These are phyloP conservation scores for Pisolithus sp. DNA, from an alignment of 768 basidiomycete species.

Conservation along the genomic window DNA sequence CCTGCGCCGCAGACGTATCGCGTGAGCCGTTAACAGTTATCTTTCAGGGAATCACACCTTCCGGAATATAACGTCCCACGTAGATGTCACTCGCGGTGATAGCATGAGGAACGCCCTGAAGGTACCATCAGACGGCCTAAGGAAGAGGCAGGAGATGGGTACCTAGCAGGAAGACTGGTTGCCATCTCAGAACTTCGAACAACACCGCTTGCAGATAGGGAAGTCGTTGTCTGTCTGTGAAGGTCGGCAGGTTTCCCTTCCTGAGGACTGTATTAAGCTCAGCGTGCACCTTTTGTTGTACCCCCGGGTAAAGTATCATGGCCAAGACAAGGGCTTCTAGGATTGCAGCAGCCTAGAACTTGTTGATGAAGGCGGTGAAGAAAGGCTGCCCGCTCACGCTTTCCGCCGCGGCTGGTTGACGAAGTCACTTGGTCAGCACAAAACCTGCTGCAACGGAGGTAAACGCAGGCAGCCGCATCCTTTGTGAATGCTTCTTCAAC, in stretches of 20 bases:
- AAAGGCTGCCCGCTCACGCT: conserved; percentile 9
- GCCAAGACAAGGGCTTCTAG: conserved; percentile 21
- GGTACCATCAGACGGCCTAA: not conserved
- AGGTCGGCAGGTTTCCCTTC: conserved; percentile 18
- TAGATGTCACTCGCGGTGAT: conserved; percentile 13
- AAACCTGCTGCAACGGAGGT: not conserved
- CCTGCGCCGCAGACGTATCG: not conserved
- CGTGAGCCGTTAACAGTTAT: not conserved
- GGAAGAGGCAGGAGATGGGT: not conserved
- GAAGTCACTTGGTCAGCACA: too few relatives aligned
- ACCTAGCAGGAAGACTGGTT: conserved; percentile 8
- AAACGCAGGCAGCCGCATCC: not conserved
- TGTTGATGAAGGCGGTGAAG: not conserved
- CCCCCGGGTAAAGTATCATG: conserved; percentile 22
- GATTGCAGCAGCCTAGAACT: conserved; percentile 10
- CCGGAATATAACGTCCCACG: conserved; percentile 14
- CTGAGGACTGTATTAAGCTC: conserved; percentile 22
- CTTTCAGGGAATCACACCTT: conserved; percentile 5
- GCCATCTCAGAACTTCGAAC: conserved; percentile 22
- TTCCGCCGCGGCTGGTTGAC: conserved; percentile 11
- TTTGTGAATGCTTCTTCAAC: not conserved
- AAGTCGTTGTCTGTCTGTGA: conserved; percentile 17
- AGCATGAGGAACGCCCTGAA: not conserved
- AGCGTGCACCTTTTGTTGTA: conserved; percentile 17
- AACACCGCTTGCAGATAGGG: conserved; percentile 22